Evolutionary conservation across 495 filamentous ascomycete genomes (phyloP), one percentile per base, ranked within the genome.

Genomic region (Ascodesmis nigricans): DNA sequence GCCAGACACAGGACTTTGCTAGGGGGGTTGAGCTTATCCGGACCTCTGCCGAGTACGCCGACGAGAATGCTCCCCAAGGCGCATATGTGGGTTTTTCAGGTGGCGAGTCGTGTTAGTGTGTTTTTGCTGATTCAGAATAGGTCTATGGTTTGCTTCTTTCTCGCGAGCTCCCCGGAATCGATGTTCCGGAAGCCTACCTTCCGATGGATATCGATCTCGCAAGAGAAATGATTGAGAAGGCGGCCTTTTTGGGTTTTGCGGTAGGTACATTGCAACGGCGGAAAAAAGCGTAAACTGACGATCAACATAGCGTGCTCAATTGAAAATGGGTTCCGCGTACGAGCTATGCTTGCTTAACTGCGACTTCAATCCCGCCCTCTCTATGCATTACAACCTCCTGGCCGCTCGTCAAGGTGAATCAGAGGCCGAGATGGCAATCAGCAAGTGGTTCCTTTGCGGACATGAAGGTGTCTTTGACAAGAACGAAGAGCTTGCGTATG

Each of bases 401-500:
- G 90, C 87, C 13, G 75, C 87, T 3, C 71, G 76, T 25, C 90
- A 95, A 55, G 66, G 65, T 23, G 81, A 93, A 45, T 58, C 78
- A 0, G 87, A 95, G 47, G 87, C 84, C 0, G 79, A 91, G 33
- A 81, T 97, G 66, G 80, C 82, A 16, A 84, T 97, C 39, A 93
- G 83, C 50, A 90, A 93, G 55, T 97, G 87, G 87, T 95, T 95
- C 55, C 62, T 97, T 17, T 93, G 87, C 48, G 87, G 87, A 5
- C 79, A 82, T 42, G 83, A 95, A 50, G 70, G 70, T 16, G 62
- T 82, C 4, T 93, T 97, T 50, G 67, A 78, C 25, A 95, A 93
- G 62, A 93, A 91, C 47, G 90, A 97, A 55, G 73, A 78, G 42
- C 59, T 95, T 6, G 90, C 87, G 3, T 97, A 78, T 52, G 73